Evolutionary conservation across 768 basidiomycete genomes (phyloP).

Genomic region (Chalciporus pseudorubinellus): DNA sequence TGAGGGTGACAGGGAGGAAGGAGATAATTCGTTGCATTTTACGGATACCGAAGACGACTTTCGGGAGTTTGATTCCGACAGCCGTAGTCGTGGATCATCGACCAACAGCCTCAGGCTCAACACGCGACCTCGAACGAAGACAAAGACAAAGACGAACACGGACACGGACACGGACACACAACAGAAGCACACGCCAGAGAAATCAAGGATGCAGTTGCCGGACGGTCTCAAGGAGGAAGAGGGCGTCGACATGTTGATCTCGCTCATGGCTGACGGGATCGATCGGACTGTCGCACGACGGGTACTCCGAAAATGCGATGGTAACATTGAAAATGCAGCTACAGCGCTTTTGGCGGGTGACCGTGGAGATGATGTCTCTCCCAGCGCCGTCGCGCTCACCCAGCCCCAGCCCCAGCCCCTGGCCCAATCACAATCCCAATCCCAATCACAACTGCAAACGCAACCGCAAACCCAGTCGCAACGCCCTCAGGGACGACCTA

Average conservation of each 20-base stretch:
- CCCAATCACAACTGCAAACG: neutral
- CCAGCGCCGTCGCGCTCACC: neutral
- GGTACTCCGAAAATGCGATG: conserved; percentile 59
- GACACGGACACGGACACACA: neutral
- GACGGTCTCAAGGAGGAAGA: conserved; percentile 31
- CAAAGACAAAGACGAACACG: no score
- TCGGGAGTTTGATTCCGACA: neutral
- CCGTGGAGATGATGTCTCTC: conserved; percentile 34
- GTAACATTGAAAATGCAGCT: conserved; percentile 55
- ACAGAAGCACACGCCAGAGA: neutral
- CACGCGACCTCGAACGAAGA: neutral
- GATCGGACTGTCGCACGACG: conserved; percentile 48
- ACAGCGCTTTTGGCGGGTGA: conserved; percentile 55
- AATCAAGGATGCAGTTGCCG: conserved; percentile 17
- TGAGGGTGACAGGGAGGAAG: neutral
- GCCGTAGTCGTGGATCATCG: no score
- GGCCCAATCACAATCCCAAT: no score
- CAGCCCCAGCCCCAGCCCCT: no score
- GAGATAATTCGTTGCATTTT: conserved; percentile 15
- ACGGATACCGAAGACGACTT: conserved; percentile 15
- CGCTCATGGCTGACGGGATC: conserved; percentile 39
- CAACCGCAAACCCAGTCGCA: conserved; percentile 1
- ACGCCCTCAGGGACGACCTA: conserved; percentile 22
- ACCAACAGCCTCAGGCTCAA: no score
- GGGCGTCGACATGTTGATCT: conserved; percentile 32